A percentile compares a stretch with the other conserved stretches of the same genome.
Evolutionary conservation across 257 asterid species (phyloP).

Genomic region (Oldenlandia corymbosa): DNA sequence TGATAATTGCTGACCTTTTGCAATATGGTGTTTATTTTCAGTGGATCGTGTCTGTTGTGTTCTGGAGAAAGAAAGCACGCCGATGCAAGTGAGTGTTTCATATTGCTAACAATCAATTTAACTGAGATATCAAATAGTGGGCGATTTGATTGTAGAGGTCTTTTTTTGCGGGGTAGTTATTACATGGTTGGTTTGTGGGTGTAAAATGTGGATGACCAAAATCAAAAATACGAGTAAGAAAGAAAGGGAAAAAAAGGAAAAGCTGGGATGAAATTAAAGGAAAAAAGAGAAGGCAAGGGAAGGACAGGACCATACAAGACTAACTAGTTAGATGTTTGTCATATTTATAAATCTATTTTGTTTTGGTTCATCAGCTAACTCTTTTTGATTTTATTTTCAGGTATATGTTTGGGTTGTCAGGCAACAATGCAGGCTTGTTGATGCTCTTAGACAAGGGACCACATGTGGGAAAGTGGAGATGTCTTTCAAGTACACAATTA

Average conservation of each 20-base stretch:
- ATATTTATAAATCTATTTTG: not conserved
- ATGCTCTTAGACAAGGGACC: slow-evolving; percentile 72
- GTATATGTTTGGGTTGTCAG: slow-evolving; percentile 69
- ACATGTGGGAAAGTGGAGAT: slow-evolving; percentile 59
- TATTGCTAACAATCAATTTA: not conserved
- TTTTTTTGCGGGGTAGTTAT: slow-evolving; percentile 6
- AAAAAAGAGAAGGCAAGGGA: not conserved
- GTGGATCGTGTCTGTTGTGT: slow-evolving; percentile 65
- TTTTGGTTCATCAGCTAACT: not conserved
- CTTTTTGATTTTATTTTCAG: slow-evolving; percentile 28
- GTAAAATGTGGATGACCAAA: not conserved
- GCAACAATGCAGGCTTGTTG: slow-evolving; percentile 65
- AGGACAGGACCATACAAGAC: too few species aligned
- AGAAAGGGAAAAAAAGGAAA: not conserved
- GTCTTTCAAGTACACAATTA: slow-evolving; percentile 38
- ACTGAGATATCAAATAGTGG: slow-evolving; percentile 2
- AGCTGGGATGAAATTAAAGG: not conserved
- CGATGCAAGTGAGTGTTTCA: slow-evolving; percentile 64
- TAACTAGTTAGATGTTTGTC: too few species aligned
- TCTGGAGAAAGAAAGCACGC: slow-evolving; percentile 71
- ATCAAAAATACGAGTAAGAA: not conserved
- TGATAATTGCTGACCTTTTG: slow-evolving; percentile 27
- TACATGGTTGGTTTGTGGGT: not conserved
- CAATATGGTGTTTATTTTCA: slow-evolving; percentile 33
- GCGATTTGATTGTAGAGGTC: not conserved